Conservation (phyloP, 805 yeast species). For the Maudiozyma pseudohumilis region DNA sequence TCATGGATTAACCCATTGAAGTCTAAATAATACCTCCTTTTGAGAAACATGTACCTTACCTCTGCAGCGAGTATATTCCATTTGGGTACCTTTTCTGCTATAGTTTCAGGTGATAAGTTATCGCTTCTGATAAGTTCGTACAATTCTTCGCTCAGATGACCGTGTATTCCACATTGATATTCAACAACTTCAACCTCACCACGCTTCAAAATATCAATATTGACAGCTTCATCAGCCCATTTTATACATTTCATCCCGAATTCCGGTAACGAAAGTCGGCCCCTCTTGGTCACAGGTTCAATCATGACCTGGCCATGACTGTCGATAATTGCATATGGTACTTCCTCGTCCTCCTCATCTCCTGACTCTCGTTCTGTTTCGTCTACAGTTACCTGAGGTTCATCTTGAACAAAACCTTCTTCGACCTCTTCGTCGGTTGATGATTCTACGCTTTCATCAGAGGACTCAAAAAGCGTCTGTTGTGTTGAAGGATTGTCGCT, state of each 20-base stretch:
- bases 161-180: slow-evolving; percentile 16
- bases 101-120: slow-evolving; percentile 13
- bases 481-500: too few species aligned
- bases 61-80: slow-evolving; percentile 6
- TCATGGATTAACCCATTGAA: slow-evolving; percentile 17
- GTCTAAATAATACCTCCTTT: slow-evolving; percentile 19
- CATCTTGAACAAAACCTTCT: too few species aligned
- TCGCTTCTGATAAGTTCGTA: slow-evolving; percentile 20
- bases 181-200: slow-evolving; percentile 18
- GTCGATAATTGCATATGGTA: too few species aligned
- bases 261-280: slow-evolving; percentile 7
- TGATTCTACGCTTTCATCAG: too few species aligned
- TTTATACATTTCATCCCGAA: slow-evolving; percentile 13
- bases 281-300: slow-evolving; percentile 1
- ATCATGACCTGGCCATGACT: background rate
- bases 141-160: slow-evolving; percentile 20
- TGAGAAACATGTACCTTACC: slow-evolving; percentile 14
- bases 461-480: too few species aligned
- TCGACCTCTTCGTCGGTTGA: too few species aligned
- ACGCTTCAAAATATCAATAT: slow-evolving; percentile 13
- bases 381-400: too few species aligned
- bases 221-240: slow-evolving; percentile 10
- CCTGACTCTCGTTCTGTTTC: too few species aligned
- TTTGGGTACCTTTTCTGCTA: slow-evolving; percentile 5
- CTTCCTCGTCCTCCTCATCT: too few species aligned